Evolutionary conservation across 2,329 filamentous ascomycete species (phyloP), one percentile per base, ranked within the genome.

Genomic region (Pestalotiopsis sp.): DNA sequence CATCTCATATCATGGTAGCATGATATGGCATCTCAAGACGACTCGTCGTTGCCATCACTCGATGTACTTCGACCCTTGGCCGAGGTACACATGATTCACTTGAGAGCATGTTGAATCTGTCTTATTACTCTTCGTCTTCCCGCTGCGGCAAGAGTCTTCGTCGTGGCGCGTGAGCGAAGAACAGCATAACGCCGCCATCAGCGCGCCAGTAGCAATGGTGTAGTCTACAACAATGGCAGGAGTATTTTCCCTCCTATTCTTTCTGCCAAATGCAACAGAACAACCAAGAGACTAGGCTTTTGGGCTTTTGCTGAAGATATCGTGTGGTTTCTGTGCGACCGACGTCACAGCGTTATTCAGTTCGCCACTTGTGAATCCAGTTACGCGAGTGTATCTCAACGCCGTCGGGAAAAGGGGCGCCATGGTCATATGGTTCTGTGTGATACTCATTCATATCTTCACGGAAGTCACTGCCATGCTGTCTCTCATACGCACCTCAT

Each of bases 381-480:
- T 87, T 0, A 89, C 88, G 0, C 84, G 87, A 70, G 84, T 87
- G 61, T 86, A 91, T 74, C 81, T 89, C 60, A 90, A 91, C 71
- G 88, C 88, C 3, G 87, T 85, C 11, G 88, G 88, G 2, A 82
- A 78, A 70, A 82, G 77, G 2, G 87, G 87, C n/a, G 88, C 86
- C 38, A 87, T 86, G 0, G 75, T 83, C 17, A 90, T 90, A 87
- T 89, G 87, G 86, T 85, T 85, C 67, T 88, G 88, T 69, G 86
- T 89, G 20, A 87, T 90, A 69, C 82, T 91, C 0, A 87, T 91
- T 2, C 89, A 91, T 69, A 88, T 89, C 76, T 90, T 91, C 78
- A 91, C 89, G 0, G 88, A 89, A 23, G 89, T 87, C 67, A 87
- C 87, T 20, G 89, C 89, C 4, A 89, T 91, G 87, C 77, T 91